Evolutionary conservation across 1,284 basidiomycete species (phyloP), one percentile per base, ranked within the genome.

Genomic region (Laetiporus sulphureus): DNA sequence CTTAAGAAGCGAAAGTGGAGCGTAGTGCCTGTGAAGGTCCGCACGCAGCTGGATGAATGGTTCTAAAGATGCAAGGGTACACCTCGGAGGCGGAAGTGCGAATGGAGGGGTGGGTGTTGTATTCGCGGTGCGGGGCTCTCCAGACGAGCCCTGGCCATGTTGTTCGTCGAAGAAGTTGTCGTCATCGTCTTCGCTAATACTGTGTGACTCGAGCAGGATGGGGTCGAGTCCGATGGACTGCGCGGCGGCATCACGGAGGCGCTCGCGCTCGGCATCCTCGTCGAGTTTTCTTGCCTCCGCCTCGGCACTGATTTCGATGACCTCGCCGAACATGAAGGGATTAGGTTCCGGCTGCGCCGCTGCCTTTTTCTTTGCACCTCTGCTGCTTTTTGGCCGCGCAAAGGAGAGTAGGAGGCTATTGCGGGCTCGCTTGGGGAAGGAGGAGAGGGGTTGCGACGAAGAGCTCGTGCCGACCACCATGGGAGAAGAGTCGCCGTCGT

Each of bases 241-340:
- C 0, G 84, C 85, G 15, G 86, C 86, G 27, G 75, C 78, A 42
- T 83, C 80, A 22, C 83, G 67, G 31, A 89, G 62, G 20, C 83
- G 73, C 48, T 81, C 75, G 12, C 84, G 74, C 52, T 88, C 85
- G 53, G 79, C 76, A 31, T 75, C 69, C 53, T 88, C 84, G 39
- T 72, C 72, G 48, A 83, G 69, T 3, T 66, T 56, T 27, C 67
- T 64, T 27, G 68, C 63, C 10, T 7, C 18, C 7, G 40, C 40
- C 5, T 33, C 34, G 8, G 78, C 78, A 37, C 65, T 72, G 32
- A 87, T 85, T 57, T 87, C 83, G 40, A 87, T 82, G 40, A 86
- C 80, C 34, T 75, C 81, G 6, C 80, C 74, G 39, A 82, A 64
- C 23, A 81, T 59, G 32, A 77, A 56, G 1, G 47, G 63, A 24